A percentile compares a stretch with the other conserved stretches of the same genome.
Conservation (phyloP, 2,329 filamentous ascomycete species). For the Metarhizium sp. region DNA sequence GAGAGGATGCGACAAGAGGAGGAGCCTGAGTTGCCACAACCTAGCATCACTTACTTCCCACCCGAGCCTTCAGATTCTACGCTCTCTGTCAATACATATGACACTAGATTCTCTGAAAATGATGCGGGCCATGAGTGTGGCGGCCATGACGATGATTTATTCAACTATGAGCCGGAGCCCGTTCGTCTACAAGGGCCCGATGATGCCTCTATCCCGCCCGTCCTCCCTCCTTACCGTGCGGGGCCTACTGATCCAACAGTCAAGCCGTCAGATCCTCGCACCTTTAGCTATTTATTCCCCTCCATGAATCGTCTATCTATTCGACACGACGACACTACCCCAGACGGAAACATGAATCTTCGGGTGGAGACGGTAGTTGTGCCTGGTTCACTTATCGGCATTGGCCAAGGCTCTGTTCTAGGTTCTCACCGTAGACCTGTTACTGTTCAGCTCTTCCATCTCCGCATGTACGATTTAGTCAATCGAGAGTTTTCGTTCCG, state of each 20-base stretch:
- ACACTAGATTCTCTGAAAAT: conserved; percentile 50
- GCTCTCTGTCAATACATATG: conserved; percentile 69
- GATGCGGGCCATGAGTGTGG: conserved; percentile 20
- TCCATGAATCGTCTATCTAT: conserved; percentile 73
- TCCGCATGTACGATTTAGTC: conserved; percentile 87
- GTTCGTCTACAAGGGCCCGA: not conserved
- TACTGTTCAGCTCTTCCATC: conserved; percentile 73
- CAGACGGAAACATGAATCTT: conserved; percentile 95
- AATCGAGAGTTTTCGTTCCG: conserved; percentile 83
- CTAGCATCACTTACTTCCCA: conserved; percentile 6
- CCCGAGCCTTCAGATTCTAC: conserved; percentile 13
- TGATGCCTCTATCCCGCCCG: conserved; percentile 1
- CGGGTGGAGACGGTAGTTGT: conserved; percentile 72
- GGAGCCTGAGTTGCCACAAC: not conserved
- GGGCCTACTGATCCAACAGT: not conserved
- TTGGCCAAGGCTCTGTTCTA: conserved; percentile 1
- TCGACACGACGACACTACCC: conserved; percentile 79
- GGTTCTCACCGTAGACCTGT: conserved; percentile 18
- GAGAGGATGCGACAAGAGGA: not conserved
- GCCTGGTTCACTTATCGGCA: conserved; percentile 44
- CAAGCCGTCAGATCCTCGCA: conserved; percentile 62
- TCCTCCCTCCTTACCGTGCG: conserved; percentile 1
- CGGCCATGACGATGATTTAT: conserved; percentile 12
- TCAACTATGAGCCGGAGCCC: not conserved
- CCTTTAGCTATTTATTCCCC: conserved; percentile 81